Conservation (phyloP, 1,284 basidiomycete genomes). For the Inonotus obliquus region DNA sequence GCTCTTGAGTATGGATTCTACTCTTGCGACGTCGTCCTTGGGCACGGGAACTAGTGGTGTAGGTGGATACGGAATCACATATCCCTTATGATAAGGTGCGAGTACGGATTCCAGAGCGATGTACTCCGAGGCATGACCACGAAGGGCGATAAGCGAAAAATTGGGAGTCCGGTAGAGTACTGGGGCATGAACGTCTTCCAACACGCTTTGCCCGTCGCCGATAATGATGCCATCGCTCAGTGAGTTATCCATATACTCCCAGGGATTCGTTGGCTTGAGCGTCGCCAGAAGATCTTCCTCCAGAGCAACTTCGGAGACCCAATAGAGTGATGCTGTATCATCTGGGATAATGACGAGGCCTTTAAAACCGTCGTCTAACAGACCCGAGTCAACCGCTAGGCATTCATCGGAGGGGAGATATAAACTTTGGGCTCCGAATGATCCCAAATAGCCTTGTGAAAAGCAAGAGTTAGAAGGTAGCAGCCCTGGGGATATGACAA, state of each 20-base stretch:
- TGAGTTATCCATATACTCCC: slow-evolving; percentile 8
- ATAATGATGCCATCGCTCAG: neutral
- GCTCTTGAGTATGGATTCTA: slow-evolving; percentile 43
- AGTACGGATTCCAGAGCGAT: slow-evolving; percentile 44
- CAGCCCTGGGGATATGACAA: slow-evolving; percentile 1
- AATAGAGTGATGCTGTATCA: slow-evolving; percentile 4
- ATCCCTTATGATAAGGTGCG: slow-evolving; percentile 59
- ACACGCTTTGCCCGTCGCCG: neutral
- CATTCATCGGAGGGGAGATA: slow-evolving; percentile 42
- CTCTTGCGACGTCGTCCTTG: slow-evolving; percentile 40
- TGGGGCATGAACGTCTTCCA: neutral
- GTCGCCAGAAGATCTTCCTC: slow-evolving; percentile 6
- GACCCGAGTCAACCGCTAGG: slow-evolving; percentile 22
- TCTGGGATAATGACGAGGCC: slow-evolving; percentile 16
- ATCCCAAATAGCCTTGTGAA: slow-evolving; percentile 47
- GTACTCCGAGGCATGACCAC: slow-evolving; percentile 25
- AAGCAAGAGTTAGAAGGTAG: slow-evolving; percentile 37
- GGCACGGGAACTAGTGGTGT: slow-evolving; percentile 49
- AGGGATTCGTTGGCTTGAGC: slow-evolving; percentile 2
- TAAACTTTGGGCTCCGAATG: slow-evolving; percentile 43
- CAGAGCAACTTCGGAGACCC: slow-evolving; percentile 10
- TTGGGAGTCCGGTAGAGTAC: slow-evolving; percentile 35
- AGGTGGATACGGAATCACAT: slow-evolving; percentile 44
- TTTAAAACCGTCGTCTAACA: slow-evolving; percentile 31
- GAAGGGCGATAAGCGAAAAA: slow-evolving; percentile 45